A percentile compares a stretch with the other conserved stretches of the same genome.
Evolutionary conservation across 2,329 filamentous ascomycete species (phyloP).

Genomic region (Stachybotrys echinatus): DNA sequence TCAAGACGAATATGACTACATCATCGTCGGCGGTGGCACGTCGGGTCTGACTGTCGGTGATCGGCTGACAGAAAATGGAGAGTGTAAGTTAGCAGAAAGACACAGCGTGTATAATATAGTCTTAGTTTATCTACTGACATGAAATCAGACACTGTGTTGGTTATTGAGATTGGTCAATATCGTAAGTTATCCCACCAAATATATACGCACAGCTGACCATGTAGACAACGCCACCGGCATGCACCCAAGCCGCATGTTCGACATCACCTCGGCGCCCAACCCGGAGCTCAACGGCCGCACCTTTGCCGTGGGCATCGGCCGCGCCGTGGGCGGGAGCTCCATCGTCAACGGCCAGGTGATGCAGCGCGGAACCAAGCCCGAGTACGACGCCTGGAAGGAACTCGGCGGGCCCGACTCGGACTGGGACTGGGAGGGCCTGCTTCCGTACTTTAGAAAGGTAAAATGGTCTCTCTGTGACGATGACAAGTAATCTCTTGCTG

Average conservation of each 20-base stretch:
- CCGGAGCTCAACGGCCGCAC: slow-evolving; percentile 16
- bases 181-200: background rate
- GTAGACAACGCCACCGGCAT: slow-evolving; percentile 12
- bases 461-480: background rate
- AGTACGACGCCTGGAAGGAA: slow-evolving; percentile 38
- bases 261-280: slow-evolving; percentile 22
- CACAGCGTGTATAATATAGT: too few relatives aligned
- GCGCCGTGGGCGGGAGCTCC: slow-evolving; percentile 32
- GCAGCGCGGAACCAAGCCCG: slow-evolving; percentile 26
- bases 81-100: slow-evolving; percentile 16
- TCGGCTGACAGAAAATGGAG: slow-evolving; percentile 29
- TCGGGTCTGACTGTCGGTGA: slow-evolving; percentile 34
- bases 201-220: background rate
- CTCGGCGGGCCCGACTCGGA: slow-evolving; percentile 33
- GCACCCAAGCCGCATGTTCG: slow-evolving; percentile 17
- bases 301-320: slow-evolving; percentile 21
- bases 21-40: slow-evolving; percentile 30
- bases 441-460: slow-evolving; percentile 39
- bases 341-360: slow-evolving; percentile 33
- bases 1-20: slow-evolving; percentile 16
- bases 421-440: slow-evolving; percentile 30
- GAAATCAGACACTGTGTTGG: slow-evolving; percentile 1
- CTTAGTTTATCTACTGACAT: too few relatives aligned
- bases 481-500: background rate
- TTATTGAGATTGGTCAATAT: slow-evolving; percentile 1